Evolutionary conservation across 2,329 filamentous ascomycete species (phyloP), one percentile per base, ranked within the genome.

Genomic region (Moelleriella libera): DNA sequence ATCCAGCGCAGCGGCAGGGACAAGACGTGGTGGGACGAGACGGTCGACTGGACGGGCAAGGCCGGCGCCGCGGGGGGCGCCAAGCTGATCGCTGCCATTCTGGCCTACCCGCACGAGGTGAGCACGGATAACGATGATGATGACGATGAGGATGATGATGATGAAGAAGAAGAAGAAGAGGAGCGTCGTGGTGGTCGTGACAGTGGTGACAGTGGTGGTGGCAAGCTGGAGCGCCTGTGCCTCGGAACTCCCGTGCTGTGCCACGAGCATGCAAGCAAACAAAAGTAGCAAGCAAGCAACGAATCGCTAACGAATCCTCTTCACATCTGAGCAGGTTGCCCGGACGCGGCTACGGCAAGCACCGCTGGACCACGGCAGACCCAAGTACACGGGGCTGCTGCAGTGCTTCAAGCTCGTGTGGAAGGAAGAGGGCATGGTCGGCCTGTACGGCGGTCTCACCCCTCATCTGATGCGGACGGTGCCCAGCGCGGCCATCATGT

Each of bases 401-500:
- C 89, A 94, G 63, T 95, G 88, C 68, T 94, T 96, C 71, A 80
- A 80, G 61, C 75, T 88, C 14, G 83, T 96, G 43, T 90, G 82
- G 76, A 84, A 83, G 58, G 88, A 96, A 59, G 90, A 96, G 63
- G 88, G 89, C 44, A 74, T 95, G 64, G 78, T 82, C 44, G 85
- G 83, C 32, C 71, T 97, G 51, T 97, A 96, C 60, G 89, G 90
- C 48, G 89, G 89, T 14, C 72, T 97, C 58, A 94, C 89, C 11
- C 88, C 90, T 44, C 90, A 97, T 62, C 78, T 97, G 58, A 78
- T 96, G 65, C 77, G 89, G 51, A 89, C 89, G 6, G 89, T 96
- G 5, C 90, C 90, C 1, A 92, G 85, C 55, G 88, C 90, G 6
- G 88, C 86, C 55, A 94, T 97, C 63, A 96, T 94, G 85, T 95